Base-by-base conservation (phyloP, 2,329 filamentous ascomycete genomes). In the Sclerotinia trifoliorum region DNA sequence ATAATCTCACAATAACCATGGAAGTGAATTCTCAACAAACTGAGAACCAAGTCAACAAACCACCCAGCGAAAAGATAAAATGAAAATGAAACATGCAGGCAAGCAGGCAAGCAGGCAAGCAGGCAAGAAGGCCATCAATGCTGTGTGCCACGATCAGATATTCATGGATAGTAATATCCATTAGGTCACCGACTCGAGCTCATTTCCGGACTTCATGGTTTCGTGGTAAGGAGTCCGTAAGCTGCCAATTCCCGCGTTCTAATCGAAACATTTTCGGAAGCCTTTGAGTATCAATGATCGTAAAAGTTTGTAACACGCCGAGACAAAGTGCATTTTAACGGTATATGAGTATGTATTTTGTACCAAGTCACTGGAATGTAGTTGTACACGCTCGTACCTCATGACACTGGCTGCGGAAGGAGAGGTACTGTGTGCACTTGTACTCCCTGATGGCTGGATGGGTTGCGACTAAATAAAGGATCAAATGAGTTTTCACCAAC, bases 201-300 rank as follows among this genome's bases (percentile, higher is more conserved):
- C 46, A 62, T 62, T 21, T 62, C 60, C 55, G 32, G 11, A 29
- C 19, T 49, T 49, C 13, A 21, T 49, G 29, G 44, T 35, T 62
- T 62, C 44, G 44, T 35, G 58, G 46, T 61, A 61, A 49, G 44
- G 21, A 61, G 19, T 54, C 42, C 42, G 39, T 32, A 48, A 32
- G 42, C 26, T 26, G 32, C 57, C 44, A 29, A 11, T 49, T 35
- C 29, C 46, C 46, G 60, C 46, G 29, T 46, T 62, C 60, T 62
- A 62, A 39, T 51, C 21, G 60, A 62, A 62, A 62, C 60, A 51
- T 26, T 19, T 10, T 39, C 60, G 46, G 46, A 39, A 35, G 32
- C 13, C 19, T 51, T 42, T 32, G 32, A 62, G 60, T 8, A 19
- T 46, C 58, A 62, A 62, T 51, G 3, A 51, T 62, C 2, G 29